Conservation (phyloP, 768 basidiomycete species). For the Mrakia frigida region DNA sequence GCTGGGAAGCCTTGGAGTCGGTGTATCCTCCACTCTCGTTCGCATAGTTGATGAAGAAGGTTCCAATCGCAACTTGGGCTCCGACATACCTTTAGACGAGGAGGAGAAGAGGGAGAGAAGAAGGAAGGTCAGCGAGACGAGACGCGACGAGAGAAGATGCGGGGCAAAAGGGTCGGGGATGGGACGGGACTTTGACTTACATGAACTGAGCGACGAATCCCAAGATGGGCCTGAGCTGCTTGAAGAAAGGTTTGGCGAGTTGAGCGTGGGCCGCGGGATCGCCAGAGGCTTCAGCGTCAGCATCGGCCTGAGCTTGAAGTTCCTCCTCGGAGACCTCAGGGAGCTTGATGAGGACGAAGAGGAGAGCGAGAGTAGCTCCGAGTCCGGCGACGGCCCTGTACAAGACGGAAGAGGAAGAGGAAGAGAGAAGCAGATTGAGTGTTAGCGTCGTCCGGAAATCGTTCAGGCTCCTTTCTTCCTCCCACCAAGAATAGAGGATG, state of each 20-base stretch:
- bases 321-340: slow-evolving; percentile 68
- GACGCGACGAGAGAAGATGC: no score
- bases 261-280: no score
- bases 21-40: neutral
- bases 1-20: neutral
- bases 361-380: slow-evolving; percentile 58
- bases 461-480: no score
- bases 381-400: slow-evolving; percentile 48
- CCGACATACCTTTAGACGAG: no score
- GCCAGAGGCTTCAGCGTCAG: slow-evolving; percentile 43
- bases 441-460: neutral
- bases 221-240: no score
- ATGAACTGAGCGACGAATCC: slow-evolving; percentile 54
- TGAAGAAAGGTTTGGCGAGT: no score
- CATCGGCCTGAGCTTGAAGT: slow-evolving; percentile 49
- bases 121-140: no score
- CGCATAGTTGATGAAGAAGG: neutral
- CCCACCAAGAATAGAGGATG: no score
- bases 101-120: no score
- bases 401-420: slow-evolving; percentile 41
- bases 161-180: no score
- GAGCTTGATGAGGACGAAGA: slow-evolving; percentile 64
- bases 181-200: no score
- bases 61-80: neutral
- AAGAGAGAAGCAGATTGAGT: neutral